A percentile compares a stretch with the other conserved stretches of the same genome.
Evolutionary conservation across 106 monocot genomes (phyloP).

Genomic region (Dendrobium chrysotoxum): DNA sequence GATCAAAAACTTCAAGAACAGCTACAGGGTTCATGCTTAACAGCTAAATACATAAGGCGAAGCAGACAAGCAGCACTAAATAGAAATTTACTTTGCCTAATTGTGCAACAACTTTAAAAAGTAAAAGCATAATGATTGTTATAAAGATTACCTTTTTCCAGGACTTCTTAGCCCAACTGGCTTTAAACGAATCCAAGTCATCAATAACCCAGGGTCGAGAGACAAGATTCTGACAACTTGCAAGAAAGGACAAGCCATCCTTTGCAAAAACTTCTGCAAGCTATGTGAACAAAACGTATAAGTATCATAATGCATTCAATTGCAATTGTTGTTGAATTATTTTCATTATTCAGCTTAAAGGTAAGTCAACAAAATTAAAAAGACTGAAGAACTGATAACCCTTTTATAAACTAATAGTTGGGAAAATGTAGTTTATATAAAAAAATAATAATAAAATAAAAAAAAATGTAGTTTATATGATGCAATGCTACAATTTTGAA

Average conservation of each 20-base stretch:
- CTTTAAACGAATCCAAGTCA: constrained; percentile 81
- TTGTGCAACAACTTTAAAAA: too few species aligned
- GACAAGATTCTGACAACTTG: constrained; percentile 92
- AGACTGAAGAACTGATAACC: background rate
- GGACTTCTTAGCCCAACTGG: constrained; percentile 66
- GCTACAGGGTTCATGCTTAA: too few species aligned
- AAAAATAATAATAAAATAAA: too few species aligned
- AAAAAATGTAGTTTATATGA: too few species aligned
- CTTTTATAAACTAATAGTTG: background rate
- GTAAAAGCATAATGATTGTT: too few species aligned
- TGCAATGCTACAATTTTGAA: too few species aligned
- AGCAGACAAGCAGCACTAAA: too few species aligned
- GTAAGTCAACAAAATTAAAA: background rate
- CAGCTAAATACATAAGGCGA: too few species aligned
- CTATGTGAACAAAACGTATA: constrained; percentile 23
- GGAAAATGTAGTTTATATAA: too few species aligned
- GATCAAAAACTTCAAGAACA: too few species aligned
- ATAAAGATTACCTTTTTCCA: constrained; percentile 65
- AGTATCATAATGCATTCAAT: background rate
- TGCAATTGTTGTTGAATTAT: background rate
- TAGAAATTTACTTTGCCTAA: too few species aligned
- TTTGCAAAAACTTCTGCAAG: constrained; percentile 98
- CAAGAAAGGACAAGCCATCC: constrained; percentile 94
- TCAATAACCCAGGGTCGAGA: constrained; percentile 97
- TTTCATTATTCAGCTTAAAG: background rate